Conservation (phyloP, 2,329 filamentous ascomycete species). For the Colletotrichum somersetense region DNA sequence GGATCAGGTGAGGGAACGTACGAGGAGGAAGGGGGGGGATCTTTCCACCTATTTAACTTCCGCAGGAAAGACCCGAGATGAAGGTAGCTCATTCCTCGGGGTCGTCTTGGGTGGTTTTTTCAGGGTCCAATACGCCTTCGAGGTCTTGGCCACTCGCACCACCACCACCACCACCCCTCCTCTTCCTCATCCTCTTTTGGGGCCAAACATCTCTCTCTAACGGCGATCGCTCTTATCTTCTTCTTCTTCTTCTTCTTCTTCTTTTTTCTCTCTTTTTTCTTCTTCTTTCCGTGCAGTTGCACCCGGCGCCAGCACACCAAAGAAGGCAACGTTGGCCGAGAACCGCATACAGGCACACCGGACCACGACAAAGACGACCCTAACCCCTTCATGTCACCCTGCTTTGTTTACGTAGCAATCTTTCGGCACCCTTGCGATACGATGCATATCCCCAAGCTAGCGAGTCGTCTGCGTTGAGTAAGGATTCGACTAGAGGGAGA, state of each 20-base stretch:
- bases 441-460: not conserved
- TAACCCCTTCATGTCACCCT: not conserved
- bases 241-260: not conserved
- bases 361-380: not conserved
- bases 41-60: slow-evolving; percentile 7
- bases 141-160: not conserved
- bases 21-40: not conserved
- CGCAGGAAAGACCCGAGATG: too few relatives aligned
- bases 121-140: slow-evolving; percentile 30
- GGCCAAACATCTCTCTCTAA: not conserved
- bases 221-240: not conserved
- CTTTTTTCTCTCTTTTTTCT: not conserved
- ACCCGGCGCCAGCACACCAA: not conserved
- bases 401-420: not conserved
- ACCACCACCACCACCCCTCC: not conserved
- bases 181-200: not conserved
- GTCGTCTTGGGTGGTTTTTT: not conserved
- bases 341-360: not conserved
- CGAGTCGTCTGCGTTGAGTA: not conserved
- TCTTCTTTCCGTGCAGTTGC: not conserved
- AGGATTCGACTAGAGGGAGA: not conserved
- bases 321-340: too few relatives aligned
- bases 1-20: not conserved
- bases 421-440: not conserved
- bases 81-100: not conserved